phyloP scores from a whole-genome alignment of 169 alveolate genomes.

The Besnoitia besnoiti region DNA sequence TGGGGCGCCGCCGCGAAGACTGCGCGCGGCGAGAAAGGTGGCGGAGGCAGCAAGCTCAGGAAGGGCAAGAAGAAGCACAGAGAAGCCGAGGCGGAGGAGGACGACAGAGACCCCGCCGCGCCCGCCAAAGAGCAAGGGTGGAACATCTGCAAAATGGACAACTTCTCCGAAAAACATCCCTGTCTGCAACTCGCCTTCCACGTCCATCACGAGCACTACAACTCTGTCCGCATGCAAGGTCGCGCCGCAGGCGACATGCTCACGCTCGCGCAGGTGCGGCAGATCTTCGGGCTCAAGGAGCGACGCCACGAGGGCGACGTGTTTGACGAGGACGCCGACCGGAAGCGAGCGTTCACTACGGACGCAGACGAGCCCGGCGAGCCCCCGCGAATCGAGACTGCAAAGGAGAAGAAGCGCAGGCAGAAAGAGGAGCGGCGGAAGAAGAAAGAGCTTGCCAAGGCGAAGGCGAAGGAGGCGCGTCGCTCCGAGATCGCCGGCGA shows the following conservation, averaged over 20 bases:
- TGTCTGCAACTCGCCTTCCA: conserved; percentile 55
- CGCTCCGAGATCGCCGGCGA: neutral
- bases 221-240: conserved; percentile 22
- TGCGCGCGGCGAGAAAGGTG: neutral
- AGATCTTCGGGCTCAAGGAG: neutral
- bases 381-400: no score
- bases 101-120: neutral
- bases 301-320: neutral
- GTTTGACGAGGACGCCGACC: neutral
- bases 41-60: neutral
- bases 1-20: neutral
- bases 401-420: neutral
- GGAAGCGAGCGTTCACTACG: neutral
- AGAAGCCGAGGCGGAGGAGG: neutral
- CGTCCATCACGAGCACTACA: conserved; percentile 43
- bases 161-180: neutral
- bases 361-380: neutral
- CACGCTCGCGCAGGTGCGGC: neutral
- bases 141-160: conserved; percentile 50
- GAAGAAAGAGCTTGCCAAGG: neutral
- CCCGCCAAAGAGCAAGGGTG: conserved; percentile 1
- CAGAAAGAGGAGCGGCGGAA: neutral
- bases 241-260: neutral
- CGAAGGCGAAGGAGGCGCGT: neutral
- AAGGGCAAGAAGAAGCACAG: neutral